Evolutionary conservation across 2,329 filamentous ascomycete genomes (phyloP).

Genomic region (Claviceps cyperi): DNA sequence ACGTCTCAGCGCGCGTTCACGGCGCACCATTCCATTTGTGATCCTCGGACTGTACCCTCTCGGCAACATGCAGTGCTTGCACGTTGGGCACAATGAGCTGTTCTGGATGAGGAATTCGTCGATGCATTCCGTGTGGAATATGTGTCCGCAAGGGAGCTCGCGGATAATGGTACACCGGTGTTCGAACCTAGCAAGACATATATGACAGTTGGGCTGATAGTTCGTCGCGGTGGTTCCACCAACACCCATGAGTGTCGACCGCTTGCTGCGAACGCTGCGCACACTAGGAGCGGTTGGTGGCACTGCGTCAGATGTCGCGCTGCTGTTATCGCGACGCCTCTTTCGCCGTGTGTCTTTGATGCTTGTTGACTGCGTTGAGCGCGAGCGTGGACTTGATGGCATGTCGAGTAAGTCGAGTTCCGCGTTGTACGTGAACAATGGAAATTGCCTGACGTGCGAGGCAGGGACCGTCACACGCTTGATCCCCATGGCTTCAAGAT

Average conservation of each 20-base stretch:
- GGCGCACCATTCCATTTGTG: slow-evolving; percentile 75
- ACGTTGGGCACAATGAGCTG: slow-evolving; percentile 81
- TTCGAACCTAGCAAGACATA: slow-evolving; percentile 73
- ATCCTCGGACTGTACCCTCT: slow-evolving; percentile 50
- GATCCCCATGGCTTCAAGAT: slow-evolving; percentile 75
- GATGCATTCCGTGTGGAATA: slow-evolving; percentile 87
- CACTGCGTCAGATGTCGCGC: slow-evolving; percentile 14
- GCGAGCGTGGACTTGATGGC: slow-evolving; percentile 11
- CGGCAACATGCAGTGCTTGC: slow-evolving; percentile 72
- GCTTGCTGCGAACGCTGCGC: slow-evolving; percentile 22
- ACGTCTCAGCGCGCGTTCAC: slow-evolving; percentile 55
- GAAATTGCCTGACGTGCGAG: slow-evolving; percentile 56
- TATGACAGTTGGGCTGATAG: slow-evolving; percentile 73
- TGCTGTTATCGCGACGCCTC: slow-evolving; percentile 17
- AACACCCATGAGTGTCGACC: slow-evolving; percentile 20
- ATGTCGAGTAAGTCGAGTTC: slow-evolving; percentile 31
- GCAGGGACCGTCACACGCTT: slow-evolving; percentile 66
- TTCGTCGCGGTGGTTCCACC: slow-evolving; percentile 34
- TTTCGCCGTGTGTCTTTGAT: slow-evolving; percentile 16
- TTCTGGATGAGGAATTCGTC: slow-evolving; percentile 66
- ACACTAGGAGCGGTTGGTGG: slow-evolving; percentile 9
- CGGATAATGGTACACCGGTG: slow-evolving; percentile 58
- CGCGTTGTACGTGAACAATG: slow-evolving; percentile 61
- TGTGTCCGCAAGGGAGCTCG: slow-evolving; percentile 78
- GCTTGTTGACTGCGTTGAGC: slow-evolving; percentile 15